These are phyloP conservation scores for Gryganskiella cystojenkinii DNA, from an alignment of 192 early-diverging fungal species.

Conservation along the genomic window DNA sequence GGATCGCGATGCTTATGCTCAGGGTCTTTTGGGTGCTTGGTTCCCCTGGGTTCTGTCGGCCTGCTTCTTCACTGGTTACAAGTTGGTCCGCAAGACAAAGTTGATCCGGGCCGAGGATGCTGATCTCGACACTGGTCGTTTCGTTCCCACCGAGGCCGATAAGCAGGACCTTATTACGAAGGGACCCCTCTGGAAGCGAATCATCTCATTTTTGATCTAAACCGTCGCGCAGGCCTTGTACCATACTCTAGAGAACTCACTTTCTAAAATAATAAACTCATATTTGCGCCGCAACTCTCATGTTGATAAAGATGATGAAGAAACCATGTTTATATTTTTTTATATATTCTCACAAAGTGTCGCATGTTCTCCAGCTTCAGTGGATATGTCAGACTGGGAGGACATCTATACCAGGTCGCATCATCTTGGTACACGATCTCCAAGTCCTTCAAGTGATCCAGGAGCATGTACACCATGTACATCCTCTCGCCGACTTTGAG, in stretches of 20 bases:
- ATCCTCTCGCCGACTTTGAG: conserved; percentile 73
- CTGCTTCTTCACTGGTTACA: conserved; percentile 66
- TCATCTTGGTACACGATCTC: conserved; percentile 75
- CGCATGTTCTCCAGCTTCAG: conserved; percentile 91
- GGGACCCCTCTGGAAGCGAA: conserved; percentile 33
- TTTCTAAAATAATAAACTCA: no score
- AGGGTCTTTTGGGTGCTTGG: conserved; percentile 40
- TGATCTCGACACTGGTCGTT: conserved; percentile 68
- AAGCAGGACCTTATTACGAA: conserved; percentile 28
- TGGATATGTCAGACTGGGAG: conserved; percentile 77
- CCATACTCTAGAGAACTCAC: no score
- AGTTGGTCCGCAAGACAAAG: conserved; percentile 54
- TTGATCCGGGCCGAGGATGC: conserved; percentile 66
- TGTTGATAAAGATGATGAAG: no score
- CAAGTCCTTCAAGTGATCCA: conserved; percentile 82
- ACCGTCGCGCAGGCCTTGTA: no score
- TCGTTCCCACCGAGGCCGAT: conserved; percentile 47
- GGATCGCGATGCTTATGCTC: conserved; percentile 4
- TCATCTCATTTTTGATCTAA: conserved; percentile 19
- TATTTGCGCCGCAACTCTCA: no score
- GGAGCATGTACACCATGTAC: conserved; percentile 93
- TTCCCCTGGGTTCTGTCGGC: conserved; percentile 43
- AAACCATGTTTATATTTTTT: conserved; percentile 62
- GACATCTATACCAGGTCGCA: conserved; percentile 81
- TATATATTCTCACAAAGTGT: conserved; percentile 89